phyloP scores from a whole-genome alignment of 2,329 filamentous ascomycete species.

The Fusarium torulosum region DNA sequence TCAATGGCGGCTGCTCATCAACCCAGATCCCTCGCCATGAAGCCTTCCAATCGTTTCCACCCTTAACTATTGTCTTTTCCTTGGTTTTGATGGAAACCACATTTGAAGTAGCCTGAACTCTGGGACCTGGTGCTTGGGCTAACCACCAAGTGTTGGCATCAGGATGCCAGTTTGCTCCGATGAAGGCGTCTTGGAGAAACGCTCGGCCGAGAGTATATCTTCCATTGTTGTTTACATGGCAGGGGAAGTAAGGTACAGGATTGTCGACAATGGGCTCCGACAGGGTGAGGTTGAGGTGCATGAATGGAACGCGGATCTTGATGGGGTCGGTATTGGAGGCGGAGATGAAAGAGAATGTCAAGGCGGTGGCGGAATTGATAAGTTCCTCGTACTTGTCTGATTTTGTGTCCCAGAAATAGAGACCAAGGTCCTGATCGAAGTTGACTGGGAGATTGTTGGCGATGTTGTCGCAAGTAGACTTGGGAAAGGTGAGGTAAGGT shows the following conservation, averaged over 20 bases:
- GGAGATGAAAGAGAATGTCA: slow-evolving; percentile 11
- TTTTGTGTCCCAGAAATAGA: slow-evolving; percentile 11
- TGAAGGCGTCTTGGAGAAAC: slow-evolving; percentile 59
- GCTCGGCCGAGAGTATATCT: slow-evolving; percentile 56
- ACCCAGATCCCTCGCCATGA: slow-evolving; percentile 31
- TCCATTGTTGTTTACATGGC: slow-evolving; percentile 46
- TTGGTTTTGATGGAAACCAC: slow-evolving; percentile 3
- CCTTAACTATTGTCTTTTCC: slow-evolving; percentile 15
- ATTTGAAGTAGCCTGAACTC: slow-evolving; percentile 1
- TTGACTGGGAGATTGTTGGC: slow-evolving; percentile 1
- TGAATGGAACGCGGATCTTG: slow-evolving; percentile 8
- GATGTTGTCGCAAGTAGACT: slow-evolving; percentile 16
- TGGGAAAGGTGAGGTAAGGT: slow-evolving; percentile 6
- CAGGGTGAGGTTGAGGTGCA: slow-evolving; percentile 19
- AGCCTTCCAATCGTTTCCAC: slow-evolving; percentile 30
- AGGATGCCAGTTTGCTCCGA: slow-evolving; percentile 56
- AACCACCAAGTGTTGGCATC: slow-evolving; percentile 35
- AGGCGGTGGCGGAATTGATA: neutral
- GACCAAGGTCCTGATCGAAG: slow-evolving; percentile 1
- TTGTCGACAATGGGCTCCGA: slow-evolving; percentile 1
- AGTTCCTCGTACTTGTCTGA: slow-evolving; percentile 1
- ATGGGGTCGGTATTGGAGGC: neutral
- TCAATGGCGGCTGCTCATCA: neutral
- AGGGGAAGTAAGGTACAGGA: slow-evolving; percentile 52
- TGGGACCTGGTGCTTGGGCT: slow-evolving; percentile 31